phyloP scores from a whole-genome alignment of 1,139 yeast species.

The Zygosaccharomyces sapae region DNA sequence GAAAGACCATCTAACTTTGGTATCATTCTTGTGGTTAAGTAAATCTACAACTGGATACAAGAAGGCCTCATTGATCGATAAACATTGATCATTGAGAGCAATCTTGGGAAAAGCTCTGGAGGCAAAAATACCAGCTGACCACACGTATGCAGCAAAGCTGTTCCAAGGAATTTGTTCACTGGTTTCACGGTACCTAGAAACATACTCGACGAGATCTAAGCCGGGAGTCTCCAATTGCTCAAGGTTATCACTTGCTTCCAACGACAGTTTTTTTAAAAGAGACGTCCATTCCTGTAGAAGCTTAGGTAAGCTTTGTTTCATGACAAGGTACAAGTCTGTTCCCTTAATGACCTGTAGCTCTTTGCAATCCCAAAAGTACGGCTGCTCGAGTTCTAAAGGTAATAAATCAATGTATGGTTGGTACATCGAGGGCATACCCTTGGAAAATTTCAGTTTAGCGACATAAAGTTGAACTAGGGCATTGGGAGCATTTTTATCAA shows the following conservation, averaged over 20 bases:
- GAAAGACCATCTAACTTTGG: conserved; percentile 62
- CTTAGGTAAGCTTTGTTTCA: conserved; percentile 35
- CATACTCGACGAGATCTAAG: conserved; percentile 15
- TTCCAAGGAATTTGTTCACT: conserved; percentile 44
- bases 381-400: conserved; percentile 55
- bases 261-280: conserved; percentile 12
- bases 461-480: conserved; percentile 47
- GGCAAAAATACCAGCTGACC: conserved; percentile 68
- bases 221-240: conserved; percentile 7
- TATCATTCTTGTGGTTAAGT: conserved; percentile 62
- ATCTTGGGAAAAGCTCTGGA: conserved; percentile 77
- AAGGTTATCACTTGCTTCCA: conserved; percentile 11
- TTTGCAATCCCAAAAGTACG: conserved; percentile 56
- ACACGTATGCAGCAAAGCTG: conserved; percentile 59
- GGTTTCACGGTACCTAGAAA: conserved; percentile 8
- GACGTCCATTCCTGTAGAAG: conserved; percentile 33
- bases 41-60: conserved; percentile 75
- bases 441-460: conserved; percentile 41
- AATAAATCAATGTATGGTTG: conserved; percentile 55
- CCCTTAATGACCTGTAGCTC: conserved; percentile 55
- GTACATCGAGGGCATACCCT: conserved; percentile 32
- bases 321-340: conserved; percentile 48
- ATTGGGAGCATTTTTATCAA: conserved; percentile 38
- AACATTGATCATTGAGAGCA: conserved; percentile 37
- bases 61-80: conserved; percentile 53